phyloP scores from a whole-genome alignment of 257 asterid genomes.

The Nicotiana undulata region DNA sequence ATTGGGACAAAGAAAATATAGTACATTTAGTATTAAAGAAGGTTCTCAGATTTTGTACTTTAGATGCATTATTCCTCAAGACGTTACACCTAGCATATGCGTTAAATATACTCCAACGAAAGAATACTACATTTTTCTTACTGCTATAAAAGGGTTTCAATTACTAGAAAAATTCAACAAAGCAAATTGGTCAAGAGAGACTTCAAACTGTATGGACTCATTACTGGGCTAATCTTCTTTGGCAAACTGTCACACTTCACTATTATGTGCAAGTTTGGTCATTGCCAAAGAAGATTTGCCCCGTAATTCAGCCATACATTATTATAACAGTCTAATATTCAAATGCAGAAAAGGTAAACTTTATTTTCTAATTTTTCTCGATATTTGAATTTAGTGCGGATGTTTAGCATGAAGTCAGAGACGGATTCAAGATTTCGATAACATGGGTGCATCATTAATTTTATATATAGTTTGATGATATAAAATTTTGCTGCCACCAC shows the following conservation, averaged over 20 bases:
- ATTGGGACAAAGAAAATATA: no score
- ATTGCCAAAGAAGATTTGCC: constrained; percentile 12
- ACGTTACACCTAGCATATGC: neutral
- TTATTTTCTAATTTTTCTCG: neutral
- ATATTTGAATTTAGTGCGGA: neutral
- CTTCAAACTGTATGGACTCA: neutral
- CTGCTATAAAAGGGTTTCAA: neutral
- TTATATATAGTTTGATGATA: no score
- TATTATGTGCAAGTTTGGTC: neutral
- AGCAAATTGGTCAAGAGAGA: neutral
- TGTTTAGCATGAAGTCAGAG: no score
- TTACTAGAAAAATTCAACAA: neutral
- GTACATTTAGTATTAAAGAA: neutral
- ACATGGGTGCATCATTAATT: no score
- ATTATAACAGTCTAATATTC: neutral
- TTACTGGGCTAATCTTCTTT: neutral
- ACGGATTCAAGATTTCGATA: no score
- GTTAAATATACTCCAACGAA: neutral
- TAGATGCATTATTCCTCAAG: neutral
- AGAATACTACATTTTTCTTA: neutral
- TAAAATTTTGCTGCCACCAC: no score
- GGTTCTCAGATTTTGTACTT: neutral
- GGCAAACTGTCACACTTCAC: neutral
- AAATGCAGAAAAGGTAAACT: neutral
- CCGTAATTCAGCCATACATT: neutral